Base-by-base conservation (phyloP, 2,329 filamentous ascomycete species). In the Eutypa lata region DNA sequence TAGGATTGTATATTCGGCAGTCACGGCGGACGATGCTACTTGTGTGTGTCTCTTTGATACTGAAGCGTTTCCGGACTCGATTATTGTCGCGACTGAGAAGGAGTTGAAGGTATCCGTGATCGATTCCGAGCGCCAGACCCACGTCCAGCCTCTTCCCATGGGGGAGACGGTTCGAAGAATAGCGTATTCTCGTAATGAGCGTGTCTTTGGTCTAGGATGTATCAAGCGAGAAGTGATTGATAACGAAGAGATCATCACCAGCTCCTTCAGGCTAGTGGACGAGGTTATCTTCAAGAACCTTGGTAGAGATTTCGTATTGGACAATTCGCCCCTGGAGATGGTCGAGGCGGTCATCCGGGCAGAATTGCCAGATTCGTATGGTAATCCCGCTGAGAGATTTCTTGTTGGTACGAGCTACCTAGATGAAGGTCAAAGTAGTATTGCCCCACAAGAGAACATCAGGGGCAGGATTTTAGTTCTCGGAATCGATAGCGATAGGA, bases 321-420 rank as follows among this genome's bases (percentile, higher is more conserved):
- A 78, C 11, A 67, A 65, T 7, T 72, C 72, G 0, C 68, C 71
- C 2, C 61, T 76, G 2, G 94, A 99, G 71, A 75, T 97, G 45
- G 83, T 97, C 3, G 94, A 97, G 70, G 86, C 88, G 56, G 86
- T 96, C 7, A 86, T 95, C 53, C 83, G 90, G 33, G 87, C 90
- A 6, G 83, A 90, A 60, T 77, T 97, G 13, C 77, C 81, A 2
- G 86, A 76, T 60, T 73, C 73, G 3, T 75, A 73, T 42, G 84
- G 84, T 10, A 74, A 78, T 26, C 67, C 71, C 5, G 81, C 80
- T 0, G 92, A 97, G 67, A 80, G 91, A 42, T 97, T 97, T 65
- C 76, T 97, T n/a, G 83, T 97, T 7, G 94, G 94, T 7, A 97
- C 94, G 0, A 89, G 89, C 51, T 92, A 88, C 62, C 67, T 93